These are phyloP conservation scores for Torulaspora gathmanii DNA, from an alignment of 805 yeast genomes.

Conservation along the genomic window DNA sequence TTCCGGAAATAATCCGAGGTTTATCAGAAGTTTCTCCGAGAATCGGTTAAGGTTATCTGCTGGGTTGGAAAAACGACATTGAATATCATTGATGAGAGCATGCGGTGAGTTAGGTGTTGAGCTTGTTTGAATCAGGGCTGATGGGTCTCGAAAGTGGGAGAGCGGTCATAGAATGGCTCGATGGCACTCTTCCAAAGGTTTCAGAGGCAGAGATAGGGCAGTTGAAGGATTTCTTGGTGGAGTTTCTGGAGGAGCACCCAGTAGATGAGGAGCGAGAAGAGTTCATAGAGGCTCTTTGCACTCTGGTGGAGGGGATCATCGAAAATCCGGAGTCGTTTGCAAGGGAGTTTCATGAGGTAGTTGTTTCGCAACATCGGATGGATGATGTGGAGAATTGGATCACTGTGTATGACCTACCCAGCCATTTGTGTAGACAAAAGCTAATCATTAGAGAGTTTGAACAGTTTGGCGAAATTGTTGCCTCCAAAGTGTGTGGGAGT, in stretches of 20 bases:
- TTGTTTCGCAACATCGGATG: background rate
- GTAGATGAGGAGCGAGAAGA: background rate
- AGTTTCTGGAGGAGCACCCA: background rate
- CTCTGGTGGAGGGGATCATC: slow-evolving; percentile 4
- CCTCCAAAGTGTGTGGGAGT: slow-evolving; percentile 5
- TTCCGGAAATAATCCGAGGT: background rate
- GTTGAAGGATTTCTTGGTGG: slow-evolving; percentile 6
- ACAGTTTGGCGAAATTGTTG: slow-evolving; percentile 10
- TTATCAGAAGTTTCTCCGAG: background rate
- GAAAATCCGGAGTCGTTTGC: slow-evolving; percentile 1
- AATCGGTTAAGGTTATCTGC: background rate
- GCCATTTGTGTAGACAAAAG: background rate
- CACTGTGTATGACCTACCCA: slow-evolving; percentile 2
- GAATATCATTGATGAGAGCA: background rate
- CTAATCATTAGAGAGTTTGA: slow-evolving; percentile 6
- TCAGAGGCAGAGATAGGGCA: slow-evolving; percentile 2
- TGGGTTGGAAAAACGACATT: background rate
- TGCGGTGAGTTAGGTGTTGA: background rate
- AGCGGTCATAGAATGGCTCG: slow-evolving; percentile 2
- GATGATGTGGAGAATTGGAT: slow-evolving; percentile 3
- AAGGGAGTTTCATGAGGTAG: slow-evolving; percentile 1
- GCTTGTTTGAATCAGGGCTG: background rate
- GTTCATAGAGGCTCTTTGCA: slow-evolving; percentile 1
- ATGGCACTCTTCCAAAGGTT: background rate
- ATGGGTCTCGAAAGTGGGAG: background rate